Conservation (phyloP, 768 basidiomycete species). For the Panaeolus papilionaceus region DNA sequence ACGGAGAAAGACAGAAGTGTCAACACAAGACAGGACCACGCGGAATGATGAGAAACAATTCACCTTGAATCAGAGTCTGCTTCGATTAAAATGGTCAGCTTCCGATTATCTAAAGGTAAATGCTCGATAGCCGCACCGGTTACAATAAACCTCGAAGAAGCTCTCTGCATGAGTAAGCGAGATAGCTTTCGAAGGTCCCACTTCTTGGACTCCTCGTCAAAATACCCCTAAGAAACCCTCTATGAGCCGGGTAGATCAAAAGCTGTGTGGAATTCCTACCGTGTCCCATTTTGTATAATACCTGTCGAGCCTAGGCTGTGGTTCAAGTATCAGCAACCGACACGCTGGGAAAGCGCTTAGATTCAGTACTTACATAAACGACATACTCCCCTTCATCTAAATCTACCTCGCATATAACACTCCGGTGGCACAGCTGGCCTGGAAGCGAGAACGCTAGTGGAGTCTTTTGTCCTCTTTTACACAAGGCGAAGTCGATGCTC, state of each 20-base stretch:
- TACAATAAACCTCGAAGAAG: conserved; percentile 23
- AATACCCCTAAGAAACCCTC: conserved; percentile 20
- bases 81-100: neutral
- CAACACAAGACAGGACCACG: neutral
- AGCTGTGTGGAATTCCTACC: neutral
- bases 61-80: conserved; percentile 19
- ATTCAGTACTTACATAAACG: conserved; percentile 38
- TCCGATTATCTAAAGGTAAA: neutral
- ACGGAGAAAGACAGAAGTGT: neutral
- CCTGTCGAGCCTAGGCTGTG: conserved; percentile 17
- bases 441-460: conserved; percentile 35
- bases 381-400: conserved; percentile 47
- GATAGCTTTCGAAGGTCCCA: conserved; percentile 25
- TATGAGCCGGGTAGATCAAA: neutral
- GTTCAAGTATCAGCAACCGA: too few species aligned
- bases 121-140: conserved; percentile 15
- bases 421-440: conserved; percentile 34
- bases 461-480: conserved; percentile 42
- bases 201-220: conserved; percentile 18
- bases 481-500: conserved; percentile 51
- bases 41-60: neutral
- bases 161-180: conserved; percentile 22
- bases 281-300: neutral
- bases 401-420: conserved; percentile 41
- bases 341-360: too few species aligned